Evolutionary conservation across 176 grass and related monocot genomes (phyloP).

Genomic region (Puya raimondii): DNA sequence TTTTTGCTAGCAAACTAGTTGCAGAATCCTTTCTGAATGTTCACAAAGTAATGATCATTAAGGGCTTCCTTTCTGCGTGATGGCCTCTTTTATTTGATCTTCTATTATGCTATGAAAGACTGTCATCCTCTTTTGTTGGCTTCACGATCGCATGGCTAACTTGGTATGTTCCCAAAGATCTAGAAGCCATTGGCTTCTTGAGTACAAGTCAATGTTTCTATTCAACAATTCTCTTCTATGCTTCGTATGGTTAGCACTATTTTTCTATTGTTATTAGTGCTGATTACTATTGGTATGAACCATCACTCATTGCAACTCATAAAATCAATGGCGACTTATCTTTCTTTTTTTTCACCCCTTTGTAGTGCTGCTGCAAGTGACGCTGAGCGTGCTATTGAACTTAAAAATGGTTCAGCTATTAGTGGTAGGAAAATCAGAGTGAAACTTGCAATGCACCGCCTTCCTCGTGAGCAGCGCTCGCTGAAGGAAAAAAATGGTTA

Average conservation of each 20-base stretch:
- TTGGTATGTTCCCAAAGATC: neutral
- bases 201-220: too few species aligned
- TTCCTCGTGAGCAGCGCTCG: constrained; percentile 52
- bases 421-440: constrained; percentile 85
- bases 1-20: neutral
- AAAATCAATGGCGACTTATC: constrained; percentile 9
- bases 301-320: neutral
- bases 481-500: constrained; percentile 61
- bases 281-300: too few species aligned
- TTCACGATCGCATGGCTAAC: neutral
- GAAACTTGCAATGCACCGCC: constrained; percentile 72
- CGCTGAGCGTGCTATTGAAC: constrained; percentile 68
- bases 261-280: too few species aligned
- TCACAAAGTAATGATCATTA: neutral
- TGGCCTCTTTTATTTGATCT: too few species aligned
- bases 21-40: neutral
- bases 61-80: neutral
- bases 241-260: too few species aligned
- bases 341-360: neutral
- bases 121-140: neutral
- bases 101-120: neutral
- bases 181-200: too few species aligned
- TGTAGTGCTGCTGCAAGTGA: constrained; percentile 74
- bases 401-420: constrained; percentile 60
- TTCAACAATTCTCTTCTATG: too few species aligned